Base-by-base conservation (phyloP, 1,284 basidiomycete species). In the Cystobasidium sp. region DNA sequence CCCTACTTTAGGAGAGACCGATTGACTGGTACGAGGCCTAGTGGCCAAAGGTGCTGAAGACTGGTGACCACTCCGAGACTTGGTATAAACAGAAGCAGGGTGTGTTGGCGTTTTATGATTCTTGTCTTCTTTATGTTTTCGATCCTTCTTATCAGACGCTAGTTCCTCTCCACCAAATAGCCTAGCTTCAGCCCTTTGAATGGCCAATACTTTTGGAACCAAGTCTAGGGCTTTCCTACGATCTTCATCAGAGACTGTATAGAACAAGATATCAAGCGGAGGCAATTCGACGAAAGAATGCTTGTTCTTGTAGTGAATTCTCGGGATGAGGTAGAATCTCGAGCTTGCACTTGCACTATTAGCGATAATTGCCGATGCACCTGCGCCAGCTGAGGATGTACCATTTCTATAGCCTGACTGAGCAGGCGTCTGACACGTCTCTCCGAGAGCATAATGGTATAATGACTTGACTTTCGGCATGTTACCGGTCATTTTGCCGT, bases 361-460 rank as follows among this genome's bases (percentile, higher is more conserved):
- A 31, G 31, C 31, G 31, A 31, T 31, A 5, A 31, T 31, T 31
- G 31, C 5, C 5, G 31, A 31, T 31, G 31, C 31, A 5, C 31
- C 31, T 31, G 5, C 31, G 31, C 31, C 31, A 31, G 31, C 31
- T 14, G 55, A 58, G 55, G 55, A 1, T 31, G 31, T 31, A 5
- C 31, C 22, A 16, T 2, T 3, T 41, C 14, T 41, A 22, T n/a
- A 37, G 5, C 37, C 14, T 5, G 37, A 18, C n/a, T 18, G 46
- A 12, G 31, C 31, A 31, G 31, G 31, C 31, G 31, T 31, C 31
- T 55, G 39, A 24, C 75, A 70, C 43, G 77, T 76, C 47, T 79
- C 78, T 31, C 78, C 78, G 24, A 77, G 31, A 55, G 76, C 74
- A 53, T 77, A 79, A 2, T 74, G 76, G 43, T 72, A 76, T 3